These are phyloP conservation scores for Prototheca wickerhamii DNA, from an alignment of 163 green algal species.

Conservation along the genomic window DNA sequence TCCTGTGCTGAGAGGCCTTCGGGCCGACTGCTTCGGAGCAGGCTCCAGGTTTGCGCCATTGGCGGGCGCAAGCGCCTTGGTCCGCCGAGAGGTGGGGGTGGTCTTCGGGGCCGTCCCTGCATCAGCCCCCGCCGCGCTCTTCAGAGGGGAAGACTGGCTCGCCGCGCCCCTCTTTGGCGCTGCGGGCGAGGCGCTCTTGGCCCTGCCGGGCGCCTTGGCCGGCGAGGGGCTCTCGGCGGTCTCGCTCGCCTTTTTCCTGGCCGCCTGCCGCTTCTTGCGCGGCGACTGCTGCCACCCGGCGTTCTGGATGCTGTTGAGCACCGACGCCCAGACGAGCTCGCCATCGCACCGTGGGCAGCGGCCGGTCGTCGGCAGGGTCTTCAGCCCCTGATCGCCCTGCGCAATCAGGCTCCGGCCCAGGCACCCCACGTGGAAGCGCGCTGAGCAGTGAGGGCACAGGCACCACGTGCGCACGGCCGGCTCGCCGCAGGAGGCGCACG, in stretches of 20 bases:
- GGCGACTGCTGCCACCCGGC: conserved; percentile 18
- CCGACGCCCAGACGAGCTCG: conserved; percentile 11
- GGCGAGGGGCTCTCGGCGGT: not conserved
- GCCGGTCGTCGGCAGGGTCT: conserved; percentile 11
- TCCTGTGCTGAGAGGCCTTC: no score
- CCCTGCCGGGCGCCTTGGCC: not conserved
- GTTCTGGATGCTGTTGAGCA: conserved; percentile 16
- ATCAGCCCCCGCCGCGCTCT: no score
- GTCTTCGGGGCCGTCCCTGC: no score
- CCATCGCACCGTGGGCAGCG: conserved; percentile 13
- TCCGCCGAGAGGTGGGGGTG: no score
- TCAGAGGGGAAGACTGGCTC: no score
- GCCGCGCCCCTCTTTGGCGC: no score
- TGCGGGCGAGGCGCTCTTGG: not conserved
- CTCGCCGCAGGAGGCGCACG: conserved; percentile 30
- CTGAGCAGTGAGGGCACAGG: conserved; percentile 18
- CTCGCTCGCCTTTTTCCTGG: not conserved
- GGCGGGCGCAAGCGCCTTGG: no score
- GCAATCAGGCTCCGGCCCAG: conserved; percentile 31
- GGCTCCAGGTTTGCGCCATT: no score
- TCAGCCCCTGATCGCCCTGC: not conserved
- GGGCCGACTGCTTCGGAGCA: no score
- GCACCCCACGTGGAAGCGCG: conserved; percentile 34
- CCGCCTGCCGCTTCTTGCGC: not conserved
- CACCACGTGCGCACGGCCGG: conserved; percentile 26